Base-by-base conservation (phyloP, 192 early-diverging fungal genomes). In the Cetraspora pellucida region DNA sequence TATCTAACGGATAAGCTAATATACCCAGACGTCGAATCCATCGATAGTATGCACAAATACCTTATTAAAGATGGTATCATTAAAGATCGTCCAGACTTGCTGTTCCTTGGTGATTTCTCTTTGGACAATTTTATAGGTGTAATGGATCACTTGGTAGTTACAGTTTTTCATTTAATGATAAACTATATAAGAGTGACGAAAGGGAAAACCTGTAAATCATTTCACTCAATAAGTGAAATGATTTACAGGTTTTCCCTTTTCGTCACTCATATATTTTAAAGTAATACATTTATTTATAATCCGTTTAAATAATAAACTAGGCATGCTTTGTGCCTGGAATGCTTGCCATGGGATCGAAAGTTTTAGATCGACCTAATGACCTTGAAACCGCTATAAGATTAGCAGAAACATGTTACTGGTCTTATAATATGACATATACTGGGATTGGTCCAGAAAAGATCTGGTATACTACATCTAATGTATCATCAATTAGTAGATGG, bases 261-360 rank as follows among this genome's bases (percentile, higher is more conserved):
- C 28, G 44, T 7, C 82, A 78, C 19, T 77, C 49, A 76, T 71
- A 74, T 70, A 77, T 57, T 65, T 52, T 25, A 23, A 10, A 25
- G 8, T 30, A 43, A 63, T 54, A 54, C 16, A 14, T 19, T 11
- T 54, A 19, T 54, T 0, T 54, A 19, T 19, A 54, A 16, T n/a
- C 5, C 5, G 11, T 54, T 54, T 54, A n/a, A n/a, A 14, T 19
- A 14, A 54, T 54, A 21, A 77, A 54, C 5, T 54, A 88, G 87
- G 81, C 84, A 13, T 90, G 89, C 63, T 90, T 89, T 77, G 85
- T 81, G 10, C 83, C 82, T 17, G 88, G 86, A 13, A 81, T 82
- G 19, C 65, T 90, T 0, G 78, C 85, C 3, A 80, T 90, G 74
- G 82, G 78, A 5, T 76, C 84, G 17, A 77, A 82, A 25, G 81